A percentile compares a stretch with the other conserved stretches of the same genome.
These are phyloP conservation scores for Endoconidiophora polonica DNA, from an alignment of 2,329 filamentous ascomycete genomes.

Conservation along the genomic window DNA sequence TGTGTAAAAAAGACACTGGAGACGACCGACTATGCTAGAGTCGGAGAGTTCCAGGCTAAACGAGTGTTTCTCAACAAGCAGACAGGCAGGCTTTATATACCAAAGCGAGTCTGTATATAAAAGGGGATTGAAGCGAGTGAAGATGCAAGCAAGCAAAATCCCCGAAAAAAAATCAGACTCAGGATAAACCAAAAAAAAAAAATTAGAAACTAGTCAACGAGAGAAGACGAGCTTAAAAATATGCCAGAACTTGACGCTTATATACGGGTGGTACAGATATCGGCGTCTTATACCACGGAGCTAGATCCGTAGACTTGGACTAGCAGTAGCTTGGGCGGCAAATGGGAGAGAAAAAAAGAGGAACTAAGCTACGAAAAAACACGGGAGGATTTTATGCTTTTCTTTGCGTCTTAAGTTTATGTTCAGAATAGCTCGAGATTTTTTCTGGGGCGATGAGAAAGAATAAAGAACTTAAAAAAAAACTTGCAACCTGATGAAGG, in stretches of 20 bases:
- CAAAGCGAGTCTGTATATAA: neutral
- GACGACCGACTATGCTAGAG: neutral
- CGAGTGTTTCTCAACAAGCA: neutral
- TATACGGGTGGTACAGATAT: no score
- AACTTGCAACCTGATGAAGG: neutral
- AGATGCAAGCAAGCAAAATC: neutral
- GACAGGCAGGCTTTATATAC: no score
- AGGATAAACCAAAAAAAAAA: neutral
- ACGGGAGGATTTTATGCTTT: no score
- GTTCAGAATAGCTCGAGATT: no score
- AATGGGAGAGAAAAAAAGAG: neutral
- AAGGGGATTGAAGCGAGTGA: neutral
- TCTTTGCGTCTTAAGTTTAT: no score
- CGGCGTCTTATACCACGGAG: no score
- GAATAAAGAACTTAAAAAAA: neutral
- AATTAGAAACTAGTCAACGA: neutral
- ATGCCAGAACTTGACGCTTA: no score
- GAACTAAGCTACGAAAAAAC: no score
- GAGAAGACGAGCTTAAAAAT: no score
- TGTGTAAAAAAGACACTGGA: neutral
- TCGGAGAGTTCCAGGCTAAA: neutral
- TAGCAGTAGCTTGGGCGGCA: no score
- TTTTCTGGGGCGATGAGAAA: conserved; percentile 1
- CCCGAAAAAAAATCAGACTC: neutral
- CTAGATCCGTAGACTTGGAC: no score